phyloP scores from a whole-genome alignment of 2,329 filamentous ascomycete species.

The Trichoderma sp. region DNA sequence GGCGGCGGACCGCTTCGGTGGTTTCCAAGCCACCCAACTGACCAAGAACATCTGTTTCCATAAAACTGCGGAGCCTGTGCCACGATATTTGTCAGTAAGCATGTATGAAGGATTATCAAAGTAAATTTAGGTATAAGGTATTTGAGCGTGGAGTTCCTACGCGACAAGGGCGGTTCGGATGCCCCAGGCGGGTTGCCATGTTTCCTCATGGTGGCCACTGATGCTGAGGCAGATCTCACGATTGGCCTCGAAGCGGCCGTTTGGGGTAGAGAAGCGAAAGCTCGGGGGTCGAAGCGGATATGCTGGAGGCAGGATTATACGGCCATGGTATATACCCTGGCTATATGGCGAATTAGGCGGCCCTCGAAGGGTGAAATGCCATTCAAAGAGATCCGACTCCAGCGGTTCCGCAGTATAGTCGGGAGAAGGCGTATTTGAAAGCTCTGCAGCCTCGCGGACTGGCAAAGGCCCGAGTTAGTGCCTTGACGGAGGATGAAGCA shows the following conservation, averaged over 20 bases:
- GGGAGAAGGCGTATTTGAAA: slow-evolving; percentile 75
- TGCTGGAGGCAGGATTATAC: slow-evolving; percentile 83
- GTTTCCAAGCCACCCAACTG: slow-evolving; percentile 90
- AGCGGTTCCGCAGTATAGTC: slow-evolving; percentile 85
- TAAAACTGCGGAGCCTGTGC: slow-evolving; percentile 73
- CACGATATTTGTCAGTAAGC: slow-evolving; percentile 11
- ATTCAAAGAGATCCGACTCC: slow-evolving; percentile 92
- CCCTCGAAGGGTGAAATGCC: slow-evolving; percentile 97
- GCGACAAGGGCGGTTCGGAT: slow-evolving; percentile 82
- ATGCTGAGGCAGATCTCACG: slow-evolving; percentile 96
- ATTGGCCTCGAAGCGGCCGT: slow-evolving; percentile 92
- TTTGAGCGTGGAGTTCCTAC: slow-evolving; percentile 36
- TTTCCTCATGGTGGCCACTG: slow-evolving; percentile 94
- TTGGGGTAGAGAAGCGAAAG: slow-evolving; percentile 94
- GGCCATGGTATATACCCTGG: slow-evolving; percentile 88
- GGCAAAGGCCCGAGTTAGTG: slow-evolving; percentile 12
- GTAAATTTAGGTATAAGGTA: background rate
- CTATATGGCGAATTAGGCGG: slow-evolving; percentile 80
- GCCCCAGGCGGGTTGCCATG: slow-evolving; percentile 98
- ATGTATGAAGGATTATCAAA: background rate
- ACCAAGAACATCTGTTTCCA: slow-evolving; percentile 86
- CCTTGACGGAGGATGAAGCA: background rate
- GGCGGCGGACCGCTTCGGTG: slow-evolving; percentile 64
- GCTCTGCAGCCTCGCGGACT: slow-evolving; percentile 90
- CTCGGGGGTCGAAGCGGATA: slow-evolving; percentile 91